Conservation (phyloP, 2,329 filamentous ascomycete genomes). For the Diplodia scrobiculata region DNA sequence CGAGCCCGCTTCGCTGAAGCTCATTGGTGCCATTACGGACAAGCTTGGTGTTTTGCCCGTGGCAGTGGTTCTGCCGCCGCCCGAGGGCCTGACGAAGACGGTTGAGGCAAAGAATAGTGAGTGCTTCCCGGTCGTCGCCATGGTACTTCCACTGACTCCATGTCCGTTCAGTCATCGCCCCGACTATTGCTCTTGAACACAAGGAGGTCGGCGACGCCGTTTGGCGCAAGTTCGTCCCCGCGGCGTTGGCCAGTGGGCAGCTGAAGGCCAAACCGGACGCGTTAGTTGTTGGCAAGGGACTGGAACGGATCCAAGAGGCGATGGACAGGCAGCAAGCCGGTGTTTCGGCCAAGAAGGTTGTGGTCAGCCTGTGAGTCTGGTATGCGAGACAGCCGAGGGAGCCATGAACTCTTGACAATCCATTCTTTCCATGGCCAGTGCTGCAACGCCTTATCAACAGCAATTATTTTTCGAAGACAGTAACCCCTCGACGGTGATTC, state of each 20-base stretch:
- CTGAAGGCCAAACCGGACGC: slow-evolving; percentile 41
- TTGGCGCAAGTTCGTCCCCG: slow-evolving; percentile 41
- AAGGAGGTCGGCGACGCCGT: slow-evolving; percentile 39
- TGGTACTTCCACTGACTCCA: neutral
- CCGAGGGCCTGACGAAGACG: slow-evolving; percentile 19
- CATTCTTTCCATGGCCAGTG: slow-evolving; percentile 7
- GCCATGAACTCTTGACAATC: neutral
- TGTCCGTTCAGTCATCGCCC: slow-evolving; percentile 3
- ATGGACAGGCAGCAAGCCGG: slow-evolving; percentile 37
- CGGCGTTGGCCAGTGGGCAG: slow-evolving; percentile 39
- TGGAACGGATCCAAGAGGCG: slow-evolving; percentile 37
- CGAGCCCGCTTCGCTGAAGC: neutral
- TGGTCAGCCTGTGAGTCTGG: slow-evolving; percentile 35
- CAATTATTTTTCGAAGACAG: too few species aligned
- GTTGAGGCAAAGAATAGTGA: neutral
- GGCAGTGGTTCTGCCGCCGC: neutral
- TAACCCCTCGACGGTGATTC: too few species aligned
- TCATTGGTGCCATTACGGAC: neutral
- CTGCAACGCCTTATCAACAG: slow-evolving; percentile 12
- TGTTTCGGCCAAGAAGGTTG: slow-evolving; percentile 47
- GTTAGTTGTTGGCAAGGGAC: slow-evolving; percentile 36
- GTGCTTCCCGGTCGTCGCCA: neutral
- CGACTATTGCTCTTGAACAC: slow-evolving; percentile 33
- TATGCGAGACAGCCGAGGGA: neutral
- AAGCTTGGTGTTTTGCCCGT: slow-evolving; percentile 3